These are phyloP conservation scores for Rhododendron vialii DNA, from an alignment of 148 eudicot genomes.

Conservation along the genomic window DNA sequence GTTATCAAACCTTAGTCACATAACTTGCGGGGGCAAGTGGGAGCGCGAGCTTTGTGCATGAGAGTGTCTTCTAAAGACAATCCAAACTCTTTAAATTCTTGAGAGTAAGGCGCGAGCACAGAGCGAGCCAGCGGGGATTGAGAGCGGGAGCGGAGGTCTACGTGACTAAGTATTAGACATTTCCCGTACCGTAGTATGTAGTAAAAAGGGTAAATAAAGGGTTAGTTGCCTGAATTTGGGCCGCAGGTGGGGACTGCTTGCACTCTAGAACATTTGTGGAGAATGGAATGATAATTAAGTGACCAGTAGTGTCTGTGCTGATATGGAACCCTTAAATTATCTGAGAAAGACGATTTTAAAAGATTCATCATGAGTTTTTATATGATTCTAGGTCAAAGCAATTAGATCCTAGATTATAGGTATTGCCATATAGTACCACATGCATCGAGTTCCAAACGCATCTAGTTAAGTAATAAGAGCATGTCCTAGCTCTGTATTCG, in stretches of 20 bases:
- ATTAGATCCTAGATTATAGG: neutral
- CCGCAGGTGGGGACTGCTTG: neutral
- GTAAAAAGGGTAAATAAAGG: neutral
- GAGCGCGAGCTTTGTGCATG: neutral
- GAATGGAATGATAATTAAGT: neutral
- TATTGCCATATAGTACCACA: neutral
- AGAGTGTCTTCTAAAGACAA: neutral
- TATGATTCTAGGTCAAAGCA: neutral
- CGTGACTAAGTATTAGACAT: neutral
- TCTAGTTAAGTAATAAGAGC: neutral
- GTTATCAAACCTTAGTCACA: neutral
- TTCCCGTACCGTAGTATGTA: neutral
- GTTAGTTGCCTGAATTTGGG: neutral
- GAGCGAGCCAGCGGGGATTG: neutral
- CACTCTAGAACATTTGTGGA: neutral
- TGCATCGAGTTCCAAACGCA: neutral
- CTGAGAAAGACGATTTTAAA: neutral
- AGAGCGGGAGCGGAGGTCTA: neutral
- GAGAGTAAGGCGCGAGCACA: neutral
- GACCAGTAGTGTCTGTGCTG: neutral
- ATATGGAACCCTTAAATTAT: neutral
- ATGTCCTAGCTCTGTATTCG: neutral
- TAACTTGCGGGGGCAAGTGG: neutral
- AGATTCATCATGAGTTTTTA: neutral
- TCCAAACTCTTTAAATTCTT: neutral